Evolutionary conservation across 129 eudicot species (phyloP).

Genomic region (Flaveria robusta): DNA sequence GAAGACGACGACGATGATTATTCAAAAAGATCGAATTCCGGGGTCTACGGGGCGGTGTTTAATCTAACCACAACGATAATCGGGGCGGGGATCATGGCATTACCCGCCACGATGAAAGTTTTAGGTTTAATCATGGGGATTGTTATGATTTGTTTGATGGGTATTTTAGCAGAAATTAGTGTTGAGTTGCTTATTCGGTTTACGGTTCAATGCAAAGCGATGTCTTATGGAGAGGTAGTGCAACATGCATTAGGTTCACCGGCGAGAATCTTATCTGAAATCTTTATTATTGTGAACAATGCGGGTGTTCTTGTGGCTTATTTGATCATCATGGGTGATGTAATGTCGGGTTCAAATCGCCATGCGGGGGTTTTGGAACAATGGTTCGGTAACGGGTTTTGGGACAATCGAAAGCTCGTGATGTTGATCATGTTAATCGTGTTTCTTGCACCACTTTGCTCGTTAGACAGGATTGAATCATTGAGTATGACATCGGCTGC

Average conservation of each 20-base stretch:
- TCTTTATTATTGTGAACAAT: conserved; percentile 75
- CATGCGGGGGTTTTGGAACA: conserved; percentile 84
- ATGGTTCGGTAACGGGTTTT: conserved; percentile 75
- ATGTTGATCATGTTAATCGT: conserved; percentile 54
- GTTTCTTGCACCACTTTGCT: conserved; percentile 85
- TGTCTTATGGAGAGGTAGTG: conserved; percentile 86
- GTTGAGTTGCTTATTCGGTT: conserved; percentile 68
- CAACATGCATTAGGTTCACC: conserved; percentile 68
- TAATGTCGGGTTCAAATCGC: conserved; percentile 73
- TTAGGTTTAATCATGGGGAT: conserved; percentile 66
- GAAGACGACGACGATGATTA: conserved; percentile 13
- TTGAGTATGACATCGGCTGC: conserved; percentile 84
- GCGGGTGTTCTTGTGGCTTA: conserved; percentile 83
- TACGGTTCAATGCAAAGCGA: conserved; percentile 70
- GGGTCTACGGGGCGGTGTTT: conserved; percentile 74
- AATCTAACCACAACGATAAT: conserved; percentile 76
- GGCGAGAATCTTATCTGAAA: conserved; percentile 58
- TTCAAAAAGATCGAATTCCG: conserved; percentile 39
- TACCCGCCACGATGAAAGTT: conserved; percentile 94
- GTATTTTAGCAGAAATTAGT: conserved; percentile 73
- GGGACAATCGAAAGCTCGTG: conserved; percentile 80
- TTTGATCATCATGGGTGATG: conserved; percentile 92
- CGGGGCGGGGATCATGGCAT: conserved; percentile 97
- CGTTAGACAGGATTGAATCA: conserved; percentile 78
- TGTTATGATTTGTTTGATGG: conserved; percentile 64